These are phyloP conservation scores for Penicillium waksmanii DNA, from an alignment of 495 filamentous ascomycete species.

Conservation along the genomic window DNA sequence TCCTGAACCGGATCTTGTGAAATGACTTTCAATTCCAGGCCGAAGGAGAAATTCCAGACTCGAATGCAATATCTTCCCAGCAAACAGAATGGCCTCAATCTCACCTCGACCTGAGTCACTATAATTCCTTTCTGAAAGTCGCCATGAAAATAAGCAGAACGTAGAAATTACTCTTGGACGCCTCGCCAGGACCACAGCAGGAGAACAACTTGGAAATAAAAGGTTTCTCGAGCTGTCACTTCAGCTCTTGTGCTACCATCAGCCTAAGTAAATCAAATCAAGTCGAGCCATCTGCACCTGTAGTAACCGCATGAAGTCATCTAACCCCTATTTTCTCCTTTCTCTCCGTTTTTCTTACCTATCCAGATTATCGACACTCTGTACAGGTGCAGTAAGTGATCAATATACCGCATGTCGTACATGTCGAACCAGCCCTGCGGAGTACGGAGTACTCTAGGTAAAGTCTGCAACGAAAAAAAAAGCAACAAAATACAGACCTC, in stretches of 20 bases:
- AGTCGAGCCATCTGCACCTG: conserved; percentile 9
- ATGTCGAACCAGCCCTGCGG: no score
- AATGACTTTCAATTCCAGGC: no score
- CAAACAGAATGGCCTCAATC: no score
- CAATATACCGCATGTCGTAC: neutral
- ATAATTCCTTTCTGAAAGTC: no score
- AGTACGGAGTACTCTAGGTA: no score
- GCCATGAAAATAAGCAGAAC: no score
- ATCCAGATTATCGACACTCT: no score
- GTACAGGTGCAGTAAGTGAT: neutral
- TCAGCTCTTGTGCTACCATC: conserved; percentile 25
- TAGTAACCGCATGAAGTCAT: neutral
- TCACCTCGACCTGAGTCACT: no score
- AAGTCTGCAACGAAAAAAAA: neutral
- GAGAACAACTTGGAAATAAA: neutral
- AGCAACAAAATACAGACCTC: neutral
- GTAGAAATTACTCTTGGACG: neutral
- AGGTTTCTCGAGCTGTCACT: conserved; percentile 5
- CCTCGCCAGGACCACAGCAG: neutral
- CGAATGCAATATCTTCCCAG: no score
- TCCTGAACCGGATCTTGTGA: no score
- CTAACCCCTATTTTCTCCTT: neutral
- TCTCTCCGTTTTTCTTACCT: neutral
- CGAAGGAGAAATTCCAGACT: no score
- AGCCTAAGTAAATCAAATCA: neutral